Conservation (phyloP, 208 protist genomes). For the Eutreptiella sp. region DNA sequence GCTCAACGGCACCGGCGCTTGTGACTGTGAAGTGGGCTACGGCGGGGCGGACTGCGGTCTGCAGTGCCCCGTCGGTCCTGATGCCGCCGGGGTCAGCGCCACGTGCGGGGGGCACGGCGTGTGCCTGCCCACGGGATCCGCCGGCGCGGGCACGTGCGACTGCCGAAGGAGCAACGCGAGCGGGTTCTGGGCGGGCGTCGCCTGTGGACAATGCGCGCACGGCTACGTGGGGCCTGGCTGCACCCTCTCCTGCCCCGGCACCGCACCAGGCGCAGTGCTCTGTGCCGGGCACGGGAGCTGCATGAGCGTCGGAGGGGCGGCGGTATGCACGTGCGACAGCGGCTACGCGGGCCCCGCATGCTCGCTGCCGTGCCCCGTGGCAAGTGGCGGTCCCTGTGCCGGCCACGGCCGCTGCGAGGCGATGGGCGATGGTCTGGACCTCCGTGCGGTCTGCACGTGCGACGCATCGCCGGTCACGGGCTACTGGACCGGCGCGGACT, state of each 20-base stretch:
- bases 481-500: constrained; percentile 19
- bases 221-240: not conserved
- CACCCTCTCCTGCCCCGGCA: not conserved
- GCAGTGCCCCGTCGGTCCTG: constrained; percentile 1
- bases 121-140: constrained; percentile 14
- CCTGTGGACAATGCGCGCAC: not conserved
- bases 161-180: not conserved
- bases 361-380: not conserved
- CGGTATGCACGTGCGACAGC: not conserved
- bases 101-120: constrained; percentile 2
- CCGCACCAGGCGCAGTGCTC: not conserved
- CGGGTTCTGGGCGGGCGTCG: not conserved
- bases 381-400: not conserved
- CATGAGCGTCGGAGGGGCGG: not conserved
- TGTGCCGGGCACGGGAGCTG: constrained; percentile 27
- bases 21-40: constrained; percentile 21
- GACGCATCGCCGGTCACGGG: not conserved
- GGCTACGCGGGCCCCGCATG: not conserved
- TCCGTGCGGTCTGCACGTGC: constrained; percentile 11
- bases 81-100: not conserved
- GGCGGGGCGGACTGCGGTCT: constrained; percentile 12
- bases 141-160: not conserved
- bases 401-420: constrained; percentile 10
- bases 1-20: constrained; percentile 7
- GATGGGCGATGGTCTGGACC: not conserved